A percentile compares a stretch with the other conserved stretches of the same genome.
phyloP scores from a whole-genome alignment of 2,329 filamentous ascomycete genomes.

The Pseudogymnoascus sp. region DNA sequence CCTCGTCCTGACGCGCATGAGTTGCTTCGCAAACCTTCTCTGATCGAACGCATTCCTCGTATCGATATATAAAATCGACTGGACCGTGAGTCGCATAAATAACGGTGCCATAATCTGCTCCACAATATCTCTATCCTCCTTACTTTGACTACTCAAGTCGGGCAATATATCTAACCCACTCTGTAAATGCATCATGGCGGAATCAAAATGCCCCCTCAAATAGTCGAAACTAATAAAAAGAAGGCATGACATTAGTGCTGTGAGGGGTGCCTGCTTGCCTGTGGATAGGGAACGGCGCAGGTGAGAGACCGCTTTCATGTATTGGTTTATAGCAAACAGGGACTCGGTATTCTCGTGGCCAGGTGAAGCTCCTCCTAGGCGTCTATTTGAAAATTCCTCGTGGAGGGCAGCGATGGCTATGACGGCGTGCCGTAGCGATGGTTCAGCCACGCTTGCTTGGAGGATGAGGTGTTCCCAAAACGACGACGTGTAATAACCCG shows the following conservation, averaged over 20 bases:
- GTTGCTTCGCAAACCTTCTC: conserved; percentile 14
- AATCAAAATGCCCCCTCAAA: conserved; percentile 21
- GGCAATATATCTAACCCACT: conserved; percentile 20
- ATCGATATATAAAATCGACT: conserved; percentile 25
- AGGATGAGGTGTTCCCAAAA: conserved; percentile 24
- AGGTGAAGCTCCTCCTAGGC: conserved; percentile 7
- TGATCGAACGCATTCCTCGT: conserved; percentile 16
- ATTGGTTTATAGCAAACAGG: conserved; percentile 23
- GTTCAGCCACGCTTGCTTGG: conserved; percentile 20
- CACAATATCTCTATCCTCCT: conserved; percentile 16
- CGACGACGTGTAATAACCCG: conserved; percentile 20
- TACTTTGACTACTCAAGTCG: conserved; percentile 8
- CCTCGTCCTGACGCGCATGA: conserved; percentile 13
- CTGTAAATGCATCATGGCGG: conserved; percentile 24
- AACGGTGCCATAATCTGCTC: conserved; percentile 20
- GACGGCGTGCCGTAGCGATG: conserved; percentile 23
- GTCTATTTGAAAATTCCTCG: conserved; percentile 20
- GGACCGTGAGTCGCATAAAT: conserved; percentile 21
- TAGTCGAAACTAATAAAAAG: conserved; percentile 26
- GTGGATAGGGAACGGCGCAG: conserved; percentile 18
- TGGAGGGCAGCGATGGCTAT: conserved; percentile 25
- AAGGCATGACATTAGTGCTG: conserved; percentile 23
- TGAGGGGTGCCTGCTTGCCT: conserved; percentile 19
- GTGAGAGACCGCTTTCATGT: conserved; percentile 24
- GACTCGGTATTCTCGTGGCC: background rate